Percentiles rank a stretch among this genome's conserved stretches.
Evolutionary conservation across 2,329 filamentous ascomycete genomes (phyloP).

Genomic region (Diaporthe destruens): DNA sequence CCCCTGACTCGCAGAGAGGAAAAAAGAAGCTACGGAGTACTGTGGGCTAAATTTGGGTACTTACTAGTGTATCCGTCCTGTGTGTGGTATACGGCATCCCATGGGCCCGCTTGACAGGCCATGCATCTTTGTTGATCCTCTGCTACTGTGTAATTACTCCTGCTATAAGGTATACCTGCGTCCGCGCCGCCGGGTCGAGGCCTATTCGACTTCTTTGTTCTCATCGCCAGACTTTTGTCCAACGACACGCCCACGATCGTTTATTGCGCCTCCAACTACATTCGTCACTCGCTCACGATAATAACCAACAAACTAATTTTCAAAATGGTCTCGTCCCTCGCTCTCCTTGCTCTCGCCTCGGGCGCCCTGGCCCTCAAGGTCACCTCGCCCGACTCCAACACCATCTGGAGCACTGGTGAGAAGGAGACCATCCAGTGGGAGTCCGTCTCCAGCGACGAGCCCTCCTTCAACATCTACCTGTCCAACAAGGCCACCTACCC

Average conservation of each 20-base stretch:
- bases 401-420: constrained; percentile 40
- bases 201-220: not conserved
- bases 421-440: constrained; percentile 41
- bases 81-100: constrained; percentile 6
- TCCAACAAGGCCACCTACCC: constrained; percentile 42
- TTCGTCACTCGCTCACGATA: constrained; percentile 38
- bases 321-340: constrained; percentile 41
- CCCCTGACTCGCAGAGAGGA: constrained; percentile 24
- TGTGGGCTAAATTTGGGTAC: constrained; percentile 32
- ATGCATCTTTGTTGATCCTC: constrained; percentile 23
- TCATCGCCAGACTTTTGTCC: constrained; percentile 21
- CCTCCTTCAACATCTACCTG: constrained; percentile 41
- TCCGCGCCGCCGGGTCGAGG: constrained; percentile 28
- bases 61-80: too few relatives aligned
- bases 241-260: constrained; percentile 33
- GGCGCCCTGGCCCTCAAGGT: constrained; percentile 40
- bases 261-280: constrained; percentile 15
- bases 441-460: constrained; percentile 37
- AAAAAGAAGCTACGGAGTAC: constrained; percentile 21
- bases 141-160: constrained; percentile 10
- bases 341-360: constrained; percentile 40
- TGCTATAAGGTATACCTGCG: constrained; percentile 33
- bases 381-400: constrained; percentile 37
- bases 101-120: not conserved
- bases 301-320: not conserved